A percentile compares a stretch with the other conserved stretches of the same genome.
Evolutionary conservation across 352 stramenopile species (phyloP).

Genomic region (Phytopythium helicoides): DNA sequence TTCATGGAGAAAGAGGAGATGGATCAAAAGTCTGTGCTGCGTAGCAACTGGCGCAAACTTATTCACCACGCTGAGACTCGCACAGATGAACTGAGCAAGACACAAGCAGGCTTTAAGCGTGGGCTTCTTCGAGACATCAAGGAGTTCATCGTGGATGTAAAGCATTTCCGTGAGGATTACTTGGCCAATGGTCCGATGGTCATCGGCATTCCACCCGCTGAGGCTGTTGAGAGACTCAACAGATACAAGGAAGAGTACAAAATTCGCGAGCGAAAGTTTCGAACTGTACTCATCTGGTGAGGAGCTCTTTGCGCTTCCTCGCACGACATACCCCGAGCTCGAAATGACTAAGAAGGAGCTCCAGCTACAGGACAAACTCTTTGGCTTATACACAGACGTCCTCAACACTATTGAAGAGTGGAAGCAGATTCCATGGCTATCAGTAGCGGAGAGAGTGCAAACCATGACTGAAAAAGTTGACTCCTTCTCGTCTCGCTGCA

Average conservation of each 20-base stretch:
- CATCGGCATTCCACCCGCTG: slow-evolving; percentile 94
- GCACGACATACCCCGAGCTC: slow-evolving; percentile 96
- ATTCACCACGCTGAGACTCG: slow-evolving; percentile 93
- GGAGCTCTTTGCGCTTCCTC: slow-evolving; percentile 95
- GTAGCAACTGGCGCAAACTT: slow-evolving; percentile 97
- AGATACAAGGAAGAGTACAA: slow-evolving; percentile 98
- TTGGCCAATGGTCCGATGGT: slow-evolving; percentile 96
- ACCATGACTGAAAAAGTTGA: slow-evolving; percentile 98
- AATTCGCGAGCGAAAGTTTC: slow-evolving; percentile 96
- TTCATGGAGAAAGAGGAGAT: slow-evolving; percentile 99
- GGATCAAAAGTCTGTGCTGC: slow-evolving; percentile 98
- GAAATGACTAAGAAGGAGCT: slow-evolving; percentile 98
- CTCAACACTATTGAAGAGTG: slow-evolving; percentile 96
- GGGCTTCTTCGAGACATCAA: slow-evolving; percentile 95
- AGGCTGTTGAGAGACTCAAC: slow-evolving; percentile 96
- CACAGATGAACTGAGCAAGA: slow-evolving; percentile 95
- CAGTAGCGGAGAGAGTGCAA: slow-evolving; percentile 93
- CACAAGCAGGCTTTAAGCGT: slow-evolving; percentile 95
- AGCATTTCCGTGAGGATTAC: slow-evolving; percentile 96
- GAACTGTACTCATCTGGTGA: slow-evolving; percentile 96
- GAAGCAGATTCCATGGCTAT: slow-evolving; percentile 95
- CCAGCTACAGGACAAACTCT: slow-evolving; percentile 92
- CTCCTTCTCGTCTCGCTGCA: slow-evolving; percentile 93
- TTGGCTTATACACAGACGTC: slow-evolving; percentile 97
- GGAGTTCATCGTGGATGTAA: slow-evolving; percentile 96